These are phyloP conservation scores for Alternaria gansuensis DNA, from an alignment of 2,329 filamentous ascomycete genomes.

Conservation along the genomic window DNA sequence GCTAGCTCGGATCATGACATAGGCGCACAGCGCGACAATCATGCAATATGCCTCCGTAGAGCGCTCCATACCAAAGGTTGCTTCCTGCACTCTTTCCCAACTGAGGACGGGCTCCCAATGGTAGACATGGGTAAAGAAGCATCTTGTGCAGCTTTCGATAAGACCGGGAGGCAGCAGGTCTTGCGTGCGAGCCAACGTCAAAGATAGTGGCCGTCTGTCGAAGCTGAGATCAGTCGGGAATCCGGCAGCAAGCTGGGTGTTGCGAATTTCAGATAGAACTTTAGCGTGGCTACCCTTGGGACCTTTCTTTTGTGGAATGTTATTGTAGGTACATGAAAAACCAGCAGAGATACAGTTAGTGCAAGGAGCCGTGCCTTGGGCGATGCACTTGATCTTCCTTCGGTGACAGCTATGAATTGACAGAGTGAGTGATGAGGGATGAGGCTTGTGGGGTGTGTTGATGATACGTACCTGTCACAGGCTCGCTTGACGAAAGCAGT, in stretches of 20 bases:
- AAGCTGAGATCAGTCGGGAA: constrained; percentile 50
- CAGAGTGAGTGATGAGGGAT: constrained; percentile 22
- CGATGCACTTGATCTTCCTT: constrained; percentile 62
- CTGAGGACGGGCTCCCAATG: constrained; percentile 70
- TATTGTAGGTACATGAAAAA: constrained; percentile 69
- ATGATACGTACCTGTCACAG: constrained; percentile 52
- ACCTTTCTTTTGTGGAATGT: constrained; percentile 70
- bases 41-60: constrained; percentile 67
- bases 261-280: constrained; percentile 67
- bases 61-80: constrained; percentile 61
- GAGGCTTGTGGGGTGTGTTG: constrained; percentile 14
- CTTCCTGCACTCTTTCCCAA: constrained; percentile 61
- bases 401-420: constrained; percentile 53
- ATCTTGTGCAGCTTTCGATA: constrained; percentile 64
- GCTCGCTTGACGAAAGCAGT: constrained; percentile 54
- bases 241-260: constrained; percentile 56
- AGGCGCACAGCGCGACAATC: constrained; percentile 61
- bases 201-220: constrained; percentile 54
- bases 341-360: constrained; percentile 68
- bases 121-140: constrained; percentile 69
- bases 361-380: constrained; percentile 62
- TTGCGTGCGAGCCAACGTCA: constrained; percentile 58
- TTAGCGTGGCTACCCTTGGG: constrained; percentile 70
- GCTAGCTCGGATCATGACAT: constrained; percentile 61
- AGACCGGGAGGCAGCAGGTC: constrained; percentile 61